A percentile compares a stretch with the other conserved stretches of the same genome.
Evolutionary conservation across 2,329 filamentous ascomycete genomes (phyloP).

Genomic region (Penicillium capsulatum): DNA sequence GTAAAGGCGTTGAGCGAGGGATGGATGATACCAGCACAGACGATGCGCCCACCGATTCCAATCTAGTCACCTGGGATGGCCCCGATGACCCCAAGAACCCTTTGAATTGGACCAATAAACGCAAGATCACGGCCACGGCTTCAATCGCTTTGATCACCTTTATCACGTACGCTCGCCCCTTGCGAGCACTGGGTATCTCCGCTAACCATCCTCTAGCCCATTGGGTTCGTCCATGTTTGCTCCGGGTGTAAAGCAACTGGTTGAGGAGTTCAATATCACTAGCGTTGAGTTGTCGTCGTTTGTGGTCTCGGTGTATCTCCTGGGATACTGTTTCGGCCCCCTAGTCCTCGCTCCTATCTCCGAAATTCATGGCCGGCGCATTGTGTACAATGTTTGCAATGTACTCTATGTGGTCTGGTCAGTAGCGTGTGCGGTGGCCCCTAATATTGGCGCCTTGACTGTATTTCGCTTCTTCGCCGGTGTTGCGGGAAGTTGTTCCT

Average conservation of each 20-base stretch:
- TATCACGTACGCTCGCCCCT: conserved; percentile 10
- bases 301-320: conserved; percentile 59
- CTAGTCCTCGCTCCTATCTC: conserved; percentile 56
- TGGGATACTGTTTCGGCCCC: conserved; percentile 58
- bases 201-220: conserved; percentile 17
- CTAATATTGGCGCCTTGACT: conserved; percentile 52
- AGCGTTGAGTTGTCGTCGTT: conserved; percentile 48
- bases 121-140: conserved; percentile 46
- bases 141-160: conserved; percentile 47
- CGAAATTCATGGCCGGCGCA: conserved; percentile 61
- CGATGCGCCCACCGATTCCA: conserved; percentile 33
- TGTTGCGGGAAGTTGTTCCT: conserved; percentile 56
- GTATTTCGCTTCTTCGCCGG: conserved; percentile 61
- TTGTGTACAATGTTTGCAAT: conserved; percentile 56
- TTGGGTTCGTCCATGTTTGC: conserved; percentile 46
- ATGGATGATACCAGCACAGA: background rate
- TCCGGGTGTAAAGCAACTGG: conserved; percentile 40
- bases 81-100: conserved; percentile 47
- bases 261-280: conserved; percentile 45
- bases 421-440: conserved; percentile 60
- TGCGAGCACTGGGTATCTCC: too few species aligned
- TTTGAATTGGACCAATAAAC: conserved; percentile 22
- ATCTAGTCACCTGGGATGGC: conserved; percentile 58
- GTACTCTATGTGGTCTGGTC: conserved; percentile 58
- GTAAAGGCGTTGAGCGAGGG: conserved; percentile 4